Evolutionary conservation across 305 asterid species (phyloP).

Genomic region (Fraxinus sp.): DNA sequence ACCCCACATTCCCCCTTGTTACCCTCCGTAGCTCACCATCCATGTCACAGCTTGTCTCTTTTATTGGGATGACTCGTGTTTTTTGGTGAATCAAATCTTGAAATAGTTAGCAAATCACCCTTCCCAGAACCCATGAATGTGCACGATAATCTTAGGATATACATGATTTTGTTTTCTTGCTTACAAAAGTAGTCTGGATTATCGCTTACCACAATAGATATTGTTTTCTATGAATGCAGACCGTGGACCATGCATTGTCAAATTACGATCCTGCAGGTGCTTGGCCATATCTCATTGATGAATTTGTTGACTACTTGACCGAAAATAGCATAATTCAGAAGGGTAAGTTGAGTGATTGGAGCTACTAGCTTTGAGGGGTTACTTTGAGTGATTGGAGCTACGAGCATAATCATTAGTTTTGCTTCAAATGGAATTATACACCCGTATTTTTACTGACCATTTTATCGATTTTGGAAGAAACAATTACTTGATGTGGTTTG

Average conservation of each 20-base stretch:
- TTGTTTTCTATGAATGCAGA: conserved; percentile 45
- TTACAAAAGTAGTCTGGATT: not conserved
- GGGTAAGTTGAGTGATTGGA: conserved; percentile 70
- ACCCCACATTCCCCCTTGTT: not conserved
- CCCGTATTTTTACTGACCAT: not conserved
- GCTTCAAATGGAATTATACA: not conserved
- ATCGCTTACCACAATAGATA: not conserved
- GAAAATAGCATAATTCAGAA: conserved; percentile 67
- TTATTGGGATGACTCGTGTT: not conserved
- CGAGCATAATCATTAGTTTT: not conserved
- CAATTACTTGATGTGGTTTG: not conserved
- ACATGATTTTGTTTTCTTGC: not conserved
- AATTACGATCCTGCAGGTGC: conserved; percentile 96
- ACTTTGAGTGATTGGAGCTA: not conserved
- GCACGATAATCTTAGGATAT: not conserved
- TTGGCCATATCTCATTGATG: conserved; percentile 98
- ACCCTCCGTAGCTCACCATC: not conserved
- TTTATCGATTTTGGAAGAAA: not conserved
- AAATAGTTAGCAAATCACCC: not conserved
- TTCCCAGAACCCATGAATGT: not conserved
- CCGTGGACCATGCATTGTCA: conserved; percentile 72
- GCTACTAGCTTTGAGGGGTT: conserved; percentile 46
- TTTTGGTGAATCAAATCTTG: not conserved
- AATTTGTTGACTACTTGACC: conserved; percentile 82
- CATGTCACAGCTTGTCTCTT: not conserved